Conservation (phyloP, 306 rosid species). For the Cyclanthera cordifolia region DNA sequence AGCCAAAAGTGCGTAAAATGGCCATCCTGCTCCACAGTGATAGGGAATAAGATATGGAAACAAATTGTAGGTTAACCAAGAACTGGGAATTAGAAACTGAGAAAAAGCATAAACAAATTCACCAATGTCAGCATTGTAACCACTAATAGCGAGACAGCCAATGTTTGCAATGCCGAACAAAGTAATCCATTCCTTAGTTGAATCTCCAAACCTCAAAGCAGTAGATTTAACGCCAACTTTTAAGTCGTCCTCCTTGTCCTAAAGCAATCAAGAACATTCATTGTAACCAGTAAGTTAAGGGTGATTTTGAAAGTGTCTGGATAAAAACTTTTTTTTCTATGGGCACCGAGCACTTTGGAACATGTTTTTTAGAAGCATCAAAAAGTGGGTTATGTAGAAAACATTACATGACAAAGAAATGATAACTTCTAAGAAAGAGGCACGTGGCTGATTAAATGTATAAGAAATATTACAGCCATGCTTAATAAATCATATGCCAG, state of each 20-base stretch:
- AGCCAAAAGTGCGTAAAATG: constrained; percentile 62
- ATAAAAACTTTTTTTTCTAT: not conserved
- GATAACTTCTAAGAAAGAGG: not conserved
- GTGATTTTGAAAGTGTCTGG: not conserved
- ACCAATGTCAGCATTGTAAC: constrained; percentile 77
- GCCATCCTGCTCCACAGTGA: constrained; percentile 52
- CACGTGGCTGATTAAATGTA: not conserved
- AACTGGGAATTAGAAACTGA: not conserved
- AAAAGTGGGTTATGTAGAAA: not conserved
- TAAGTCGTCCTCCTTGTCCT: constrained; percentile 89
- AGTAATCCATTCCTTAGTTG: constrained; percentile 61
- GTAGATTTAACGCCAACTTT: constrained; percentile 91
- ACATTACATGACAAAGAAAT: not conserved
- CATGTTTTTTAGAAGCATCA: not conserved
- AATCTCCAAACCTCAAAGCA: constrained; percentile 87
- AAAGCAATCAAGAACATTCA: constrained; percentile 15
- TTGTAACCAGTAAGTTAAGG: not conserved
- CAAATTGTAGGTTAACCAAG: not conserved
- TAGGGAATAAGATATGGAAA: constrained; percentile 4
- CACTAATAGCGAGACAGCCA: constrained; percentile 59
- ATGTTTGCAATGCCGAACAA: constrained; percentile 70
- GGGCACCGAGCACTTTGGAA: not conserved
- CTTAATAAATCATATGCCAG: not conserved
- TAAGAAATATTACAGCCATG: not conserved
- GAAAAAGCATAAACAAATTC: not conserved